Percentiles rank a stretch among this genome's conserved stretches.
These are phyloP conservation scores for Podaxis sp. DNA, from an alignment of 768 basidiomycete genomes.

Conservation along the genomic window DNA sequence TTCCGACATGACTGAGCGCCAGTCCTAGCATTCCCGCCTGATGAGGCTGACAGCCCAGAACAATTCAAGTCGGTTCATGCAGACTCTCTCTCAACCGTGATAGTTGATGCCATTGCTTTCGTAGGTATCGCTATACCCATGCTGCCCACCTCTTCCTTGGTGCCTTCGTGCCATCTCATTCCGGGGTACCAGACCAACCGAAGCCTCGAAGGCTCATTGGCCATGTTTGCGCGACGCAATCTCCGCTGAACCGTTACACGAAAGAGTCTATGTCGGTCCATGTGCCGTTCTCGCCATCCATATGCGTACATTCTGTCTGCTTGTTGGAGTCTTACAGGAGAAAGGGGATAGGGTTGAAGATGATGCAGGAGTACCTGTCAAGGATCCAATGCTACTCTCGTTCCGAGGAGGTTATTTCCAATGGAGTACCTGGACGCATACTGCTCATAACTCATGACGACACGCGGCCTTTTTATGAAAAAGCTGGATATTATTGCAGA, in stretches of 20 bases:
- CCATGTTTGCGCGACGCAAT: slow-evolving; percentile 62
- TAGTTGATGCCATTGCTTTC: neutral
- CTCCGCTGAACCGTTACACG: slow-evolving; percentile 45
- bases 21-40: slow-evolving; percentile 47
- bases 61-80: slow-evolving; percentile 40
- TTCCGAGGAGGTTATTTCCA: slow-evolving; percentile 28
- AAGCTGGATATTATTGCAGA: slow-evolving; percentile 55
- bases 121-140: slow-evolving; percentile 41
- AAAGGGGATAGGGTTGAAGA: slow-evolving; percentile 44
- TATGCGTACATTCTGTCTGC: slow-evolving; percentile 71
- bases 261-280: slow-evolving; percentile 68
- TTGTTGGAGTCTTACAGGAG: slow-evolving; percentile 37
- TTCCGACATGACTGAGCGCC: neutral
- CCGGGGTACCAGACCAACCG: slow-evolving; percentile 4
- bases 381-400: slow-evolving; percentile 32
- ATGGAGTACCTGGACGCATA: slow-evolving; percentile 24
- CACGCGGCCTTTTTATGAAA: slow-evolving; percentile 50
- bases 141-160: slow-evolving; percentile 63
- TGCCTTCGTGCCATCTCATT: slow-evolving; percentile 38
- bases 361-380: slow-evolving; percentile 57
- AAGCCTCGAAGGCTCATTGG: slow-evolving; percentile 45
- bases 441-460: slow-evolving; percentile 62
- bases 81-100: neutral
- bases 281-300: slow-evolving; percentile 41
- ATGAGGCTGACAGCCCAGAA: slow-evolving; percentile 59